phyloP scores from a whole-genome alignment of 768 basidiomycete species.

The Macrolepiota fuliginosa region DNA sequence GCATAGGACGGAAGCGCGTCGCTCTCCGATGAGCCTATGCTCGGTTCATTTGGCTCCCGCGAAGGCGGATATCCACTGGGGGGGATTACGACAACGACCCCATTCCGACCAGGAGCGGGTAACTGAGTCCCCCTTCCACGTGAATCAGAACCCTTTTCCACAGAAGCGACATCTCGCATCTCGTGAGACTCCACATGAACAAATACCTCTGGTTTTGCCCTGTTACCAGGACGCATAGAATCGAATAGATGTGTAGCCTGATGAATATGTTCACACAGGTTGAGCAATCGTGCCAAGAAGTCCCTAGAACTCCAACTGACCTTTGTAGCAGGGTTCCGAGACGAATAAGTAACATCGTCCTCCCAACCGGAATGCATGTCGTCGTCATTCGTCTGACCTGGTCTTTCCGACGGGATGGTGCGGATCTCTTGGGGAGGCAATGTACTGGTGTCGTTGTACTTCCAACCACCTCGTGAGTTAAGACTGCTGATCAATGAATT shows the following conservation, averaged over 20 bases:
- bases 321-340: background rate
- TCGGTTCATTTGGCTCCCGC: background rate
- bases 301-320: background rate
- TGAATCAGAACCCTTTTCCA: background rate
- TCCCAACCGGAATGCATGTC: background rate
- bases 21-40: background rate
- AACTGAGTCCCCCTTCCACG: background rate
- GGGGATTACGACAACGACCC: background rate
- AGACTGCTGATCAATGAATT: constrained; percentile 39
- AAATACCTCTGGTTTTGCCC: constrained; percentile 16
- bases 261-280: background rate
- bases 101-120: background rate
- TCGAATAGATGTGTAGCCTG: background rate
- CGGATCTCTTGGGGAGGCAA: background rate
- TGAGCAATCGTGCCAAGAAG: background rate
- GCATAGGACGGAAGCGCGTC: background rate
- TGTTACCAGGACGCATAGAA: background rate
- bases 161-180: constrained; percentile 11
- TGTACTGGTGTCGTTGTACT: background rate
- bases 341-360: background rate
- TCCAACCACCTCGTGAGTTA: constrained; percentile 32
- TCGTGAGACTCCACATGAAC: constrained; percentile 24
- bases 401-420: background rate
- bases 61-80: background rate
- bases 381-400: background rate